A percentile compares a stretch with the other conserved stretches of the same genome.
These are phyloP conservation scores for Suhomyces kunorum DNA, from an alignment of 1,139 yeast genomes.

Conservation along the genomic window DNA sequence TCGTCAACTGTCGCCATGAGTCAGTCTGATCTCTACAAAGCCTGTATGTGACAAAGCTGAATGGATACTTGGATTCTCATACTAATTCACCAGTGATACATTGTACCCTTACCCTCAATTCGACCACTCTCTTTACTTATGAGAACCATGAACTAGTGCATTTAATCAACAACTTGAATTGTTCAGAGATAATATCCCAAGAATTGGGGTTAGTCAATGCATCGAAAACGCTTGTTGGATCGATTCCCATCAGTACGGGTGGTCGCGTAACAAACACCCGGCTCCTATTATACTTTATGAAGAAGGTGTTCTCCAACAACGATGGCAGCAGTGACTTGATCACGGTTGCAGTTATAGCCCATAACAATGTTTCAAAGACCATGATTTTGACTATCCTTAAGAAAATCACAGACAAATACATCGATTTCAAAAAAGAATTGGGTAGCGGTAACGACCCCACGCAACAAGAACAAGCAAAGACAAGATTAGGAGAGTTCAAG, in stretches of 20 bases:
- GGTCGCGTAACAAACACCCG: slow-evolving; percentile 33
- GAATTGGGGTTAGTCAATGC: slow-evolving; percentile 56
- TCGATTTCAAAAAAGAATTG: slow-evolving; percentile 39
- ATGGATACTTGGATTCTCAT: not conserved
- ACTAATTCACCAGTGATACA: slow-evolving; percentile 34
- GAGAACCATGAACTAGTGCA: slow-evolving; percentile 48
- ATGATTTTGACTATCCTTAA: slow-evolving; percentile 50
- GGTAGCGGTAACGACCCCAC: slow-evolving; percentile 19
- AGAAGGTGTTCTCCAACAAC: slow-evolving; percentile 39
- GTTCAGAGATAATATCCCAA: slow-evolving; percentile 56
- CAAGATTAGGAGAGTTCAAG: slow-evolving; percentile 51
- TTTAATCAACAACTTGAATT: slow-evolving; percentile 43
- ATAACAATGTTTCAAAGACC: slow-evolving; percentile 44
- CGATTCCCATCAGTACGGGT: slow-evolving; percentile 37
- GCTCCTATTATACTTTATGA: slow-evolving; percentile 51
- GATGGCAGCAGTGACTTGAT: slow-evolving; percentile 53
- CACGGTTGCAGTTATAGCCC: slow-evolving; percentile 51
- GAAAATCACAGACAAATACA: slow-evolving; percentile 51
- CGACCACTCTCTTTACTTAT: slow-evolving; percentile 57
- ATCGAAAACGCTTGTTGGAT: slow-evolving; percentile 46
- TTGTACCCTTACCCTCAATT: slow-evolving; percentile 52
- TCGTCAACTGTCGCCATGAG: slow-evolving; percentile 8
- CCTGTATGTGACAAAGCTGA: slow-evolving; percentile 29
- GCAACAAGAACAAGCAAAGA: slow-evolving; percentile 19
- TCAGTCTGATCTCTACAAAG: slow-evolving; percentile 27